Base-by-base conservation (phyloP, 2,329 filamentous ascomycete species). In the Colletotrichum orbiculare region DNA sequence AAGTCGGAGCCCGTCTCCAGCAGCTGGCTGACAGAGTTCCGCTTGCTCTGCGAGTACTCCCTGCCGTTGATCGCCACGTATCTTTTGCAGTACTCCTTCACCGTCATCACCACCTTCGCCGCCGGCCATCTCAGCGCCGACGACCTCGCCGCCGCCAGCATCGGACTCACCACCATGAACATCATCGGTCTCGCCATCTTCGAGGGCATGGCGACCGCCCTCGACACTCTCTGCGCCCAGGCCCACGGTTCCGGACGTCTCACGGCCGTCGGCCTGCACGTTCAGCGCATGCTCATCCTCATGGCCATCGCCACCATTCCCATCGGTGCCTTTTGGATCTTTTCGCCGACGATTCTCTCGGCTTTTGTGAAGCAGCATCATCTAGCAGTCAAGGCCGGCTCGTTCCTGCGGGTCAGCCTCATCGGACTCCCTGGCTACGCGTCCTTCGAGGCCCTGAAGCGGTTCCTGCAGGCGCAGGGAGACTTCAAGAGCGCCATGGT, bases 401-500 rank as follows among this genome's bases (percentile, higher is more conserved):
- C 73, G 0, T 87, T 85, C 61, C 69, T 87, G 39, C 75, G 78
- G 4, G 76, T 83, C 39, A 79, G 82, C 45, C 73, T 86, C 2
- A 71, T 84, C 7, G 83, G 84, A 0, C 74, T 84, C 1, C 84
- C 84, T 1, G 84, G 83, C 3, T 87, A 85, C 59, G 83, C 82
- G 1, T 78, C 78, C 3, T 87, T 87, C 37, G 85, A 87, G 66
- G 82, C 82, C 0, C 75, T 82, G 2, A 87, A 87, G 70, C 77
- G 84, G 0, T 86, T 85, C 66, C 76, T 85, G 3, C 84, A 87
- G 69, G 82, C 85, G 0, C 84, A 87, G 67, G 84, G 85, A 1
- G 76, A 84, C 38, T 86, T 86, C 73, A 80, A 80, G 39, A 82
- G 80, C 1, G 81, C 79, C 12, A 77, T 85, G 69, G 74, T 77